Conservation (phyloP, 345 rosid species). For the Eucalyptus virginea region DNA sequence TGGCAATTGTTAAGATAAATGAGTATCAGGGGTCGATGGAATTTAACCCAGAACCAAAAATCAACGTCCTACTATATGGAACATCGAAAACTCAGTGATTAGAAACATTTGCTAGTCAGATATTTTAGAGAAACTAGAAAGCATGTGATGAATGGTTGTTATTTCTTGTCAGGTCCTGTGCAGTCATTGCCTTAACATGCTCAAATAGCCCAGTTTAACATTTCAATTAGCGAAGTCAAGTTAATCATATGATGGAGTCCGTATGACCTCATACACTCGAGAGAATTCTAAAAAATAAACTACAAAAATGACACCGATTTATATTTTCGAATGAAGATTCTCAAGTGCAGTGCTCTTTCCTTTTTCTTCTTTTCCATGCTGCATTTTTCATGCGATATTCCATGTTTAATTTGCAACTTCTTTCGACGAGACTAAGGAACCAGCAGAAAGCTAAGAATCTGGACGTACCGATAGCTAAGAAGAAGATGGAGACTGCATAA, state of each 20-base stretch:
- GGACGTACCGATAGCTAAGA: conserved; percentile 18
- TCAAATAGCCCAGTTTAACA: background rate
- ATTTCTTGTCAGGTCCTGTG: background rate
- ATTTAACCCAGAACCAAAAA: background rate
- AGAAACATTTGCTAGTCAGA: background rate
- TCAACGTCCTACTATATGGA: background rate
- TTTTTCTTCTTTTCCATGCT: background rate
- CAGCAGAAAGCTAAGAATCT: background rate
- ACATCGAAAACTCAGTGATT: background rate
- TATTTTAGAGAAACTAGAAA: background rate
- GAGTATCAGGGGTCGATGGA: background rate
- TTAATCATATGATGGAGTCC: background rate
- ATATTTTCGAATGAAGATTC: background rate
- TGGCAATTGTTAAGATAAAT: background rate
- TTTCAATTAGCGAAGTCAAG: background rate
- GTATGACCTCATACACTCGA: background rate
- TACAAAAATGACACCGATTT: background rate
- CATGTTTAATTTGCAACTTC: background rate
- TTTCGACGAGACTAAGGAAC: background rate
- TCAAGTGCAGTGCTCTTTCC: background rate
- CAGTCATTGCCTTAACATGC: background rate
- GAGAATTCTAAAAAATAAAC: background rate
- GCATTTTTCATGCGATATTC: background rate
- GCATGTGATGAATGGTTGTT: background rate
- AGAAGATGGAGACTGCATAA: background rate